These are phyloP conservation scores for Pleurotus salmoneostramineus DNA, from an alignment of 768 basidiomycete species.

Conservation along the genomic window DNA sequence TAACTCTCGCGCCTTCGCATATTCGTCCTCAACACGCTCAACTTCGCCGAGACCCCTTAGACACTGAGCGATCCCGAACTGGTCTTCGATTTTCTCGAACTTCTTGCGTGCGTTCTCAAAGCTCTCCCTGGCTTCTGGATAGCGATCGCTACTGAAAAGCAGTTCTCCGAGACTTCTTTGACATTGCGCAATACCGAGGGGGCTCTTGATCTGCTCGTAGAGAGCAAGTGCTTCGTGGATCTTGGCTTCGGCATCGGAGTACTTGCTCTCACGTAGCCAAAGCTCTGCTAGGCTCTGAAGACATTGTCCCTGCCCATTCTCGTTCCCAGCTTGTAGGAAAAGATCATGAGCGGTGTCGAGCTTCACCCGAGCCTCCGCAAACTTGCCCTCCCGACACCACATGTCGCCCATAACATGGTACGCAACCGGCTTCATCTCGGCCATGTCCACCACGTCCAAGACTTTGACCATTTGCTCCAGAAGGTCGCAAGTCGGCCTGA, in stretches of 20 bases:
- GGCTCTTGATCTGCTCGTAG: conserved; percentile 6
- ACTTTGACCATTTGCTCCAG: conserved; percentile 3
- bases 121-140: background rate
- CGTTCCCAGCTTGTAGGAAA: background rate
- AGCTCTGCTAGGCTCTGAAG: conserved; percentile 5
- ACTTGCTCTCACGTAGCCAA: conserved; percentile 1
- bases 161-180: conserved; percentile 4
- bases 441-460: conserved; percentile 3
- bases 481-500: conserved; percentile 5
- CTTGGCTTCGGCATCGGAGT: background rate
- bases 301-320: conserved; percentile 3
- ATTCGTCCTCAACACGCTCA: conserved; percentile 1
- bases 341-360: conserved; percentile 16
- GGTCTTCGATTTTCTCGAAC: conserved; percentile 2
- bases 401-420: conserved; percentile 7
- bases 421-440: conserved; percentile 4
- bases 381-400: conserved; percentile 6
- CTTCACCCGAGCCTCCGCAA: conserved; percentile 13
- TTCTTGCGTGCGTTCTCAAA: background rate
- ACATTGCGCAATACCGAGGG: conserved; percentile 10
- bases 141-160: background rate
- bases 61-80: conserved; percentile 2
- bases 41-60: conserved; percentile 5
- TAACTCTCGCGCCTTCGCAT: background rate
- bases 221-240: conserved; percentile 5